Base-by-base conservation (phyloP, 1,139 yeast species). In the Blastobotrys elegans region DNA sequence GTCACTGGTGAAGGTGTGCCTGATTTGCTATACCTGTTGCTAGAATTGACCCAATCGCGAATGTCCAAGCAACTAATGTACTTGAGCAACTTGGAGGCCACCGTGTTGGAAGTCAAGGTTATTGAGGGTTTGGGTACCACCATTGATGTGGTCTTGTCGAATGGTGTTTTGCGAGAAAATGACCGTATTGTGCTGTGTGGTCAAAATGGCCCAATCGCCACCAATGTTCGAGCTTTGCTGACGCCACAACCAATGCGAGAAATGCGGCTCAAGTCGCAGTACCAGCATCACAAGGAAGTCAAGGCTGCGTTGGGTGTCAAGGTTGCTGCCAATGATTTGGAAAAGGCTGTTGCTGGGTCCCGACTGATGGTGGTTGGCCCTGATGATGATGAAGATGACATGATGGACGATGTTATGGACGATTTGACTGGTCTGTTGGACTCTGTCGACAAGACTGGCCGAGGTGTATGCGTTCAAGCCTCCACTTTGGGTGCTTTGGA, bases 1-100 rank as follows among this genome's bases (percentile, higher is more conserved):
- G 95, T 90, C 43, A 90, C 97, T 26, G 99, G 98, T 69, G 99
- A 94, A 72, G 99, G 99, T 84, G 94, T 94, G 59, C 98, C 99
- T 42, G 99, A 94, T 79, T 77, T 94, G 72, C 80, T 94, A 65
- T 90, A 96, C 92, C 79, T 94, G 68, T 76, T 94, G 65, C 78
- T 94, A 60, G 97, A 92, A 69, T 79, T 94, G 63, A 92, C 98
- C 21, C 97, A 94, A 72, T 85, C 88, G 81, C 84, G 98, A 75
- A 94, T 94, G 99, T 86, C 96, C 53, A 90, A 90, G 70, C 97
- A 92, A 75, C 83, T 94, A 73, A 92, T 88, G 94, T 94, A 94
- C 75, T 75, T 94, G 59, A 83, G 97, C 33, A 80, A 83, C 65
- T 82, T 92, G 51, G 97, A 89, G 70, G 97, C 98, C 45, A 94